Conservation (phyloP, 2,329 filamentous ascomycete genomes). For the Fusarium continuum region DNA sequence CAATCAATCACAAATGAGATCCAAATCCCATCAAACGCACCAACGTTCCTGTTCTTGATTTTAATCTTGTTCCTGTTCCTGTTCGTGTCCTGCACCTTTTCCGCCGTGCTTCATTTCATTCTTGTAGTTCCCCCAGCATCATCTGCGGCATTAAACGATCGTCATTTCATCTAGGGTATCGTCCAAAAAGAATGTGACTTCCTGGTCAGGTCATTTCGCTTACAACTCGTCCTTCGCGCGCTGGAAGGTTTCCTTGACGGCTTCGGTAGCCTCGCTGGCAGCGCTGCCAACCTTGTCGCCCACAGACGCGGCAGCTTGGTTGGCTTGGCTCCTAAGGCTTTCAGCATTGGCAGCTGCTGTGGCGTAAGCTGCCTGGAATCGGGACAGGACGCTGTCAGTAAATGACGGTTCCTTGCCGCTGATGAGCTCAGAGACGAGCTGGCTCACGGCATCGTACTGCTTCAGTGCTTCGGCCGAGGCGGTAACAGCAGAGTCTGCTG, state of each 20-base stretch:
- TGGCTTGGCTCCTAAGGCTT: slow-evolving; percentile 51
- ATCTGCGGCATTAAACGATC: slow-evolving; percentile 41
- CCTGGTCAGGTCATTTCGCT: slow-evolving; percentile 6
- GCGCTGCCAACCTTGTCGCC: slow-evolving; percentile 51
- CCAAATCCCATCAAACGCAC: slow-evolving; percentile 38
- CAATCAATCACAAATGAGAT: slow-evolving; percentile 30
- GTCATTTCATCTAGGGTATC: slow-evolving; percentile 45
- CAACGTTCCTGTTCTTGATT: slow-evolving; percentile 13
- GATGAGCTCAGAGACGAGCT: slow-evolving; percentile 79
- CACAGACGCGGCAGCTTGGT: slow-evolving; percentile 46
- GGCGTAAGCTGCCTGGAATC: slow-evolving; percentile 76
- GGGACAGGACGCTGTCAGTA: slow-evolving; percentile 79
- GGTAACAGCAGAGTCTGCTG: slow-evolving; percentile 65
- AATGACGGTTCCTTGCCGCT: slow-evolving; percentile 81
- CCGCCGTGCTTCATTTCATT: slow-evolving; percentile 15
- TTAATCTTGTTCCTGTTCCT: slow-evolving; percentile 15
- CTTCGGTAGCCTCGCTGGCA: slow-evolving; percentile 54
- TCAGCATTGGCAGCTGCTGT: slow-evolving; percentile 68
- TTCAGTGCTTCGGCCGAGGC: slow-evolving; percentile 68
- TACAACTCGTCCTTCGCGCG: slow-evolving; percentile 55
- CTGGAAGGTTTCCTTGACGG: slow-evolving; percentile 52
- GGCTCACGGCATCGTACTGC: slow-evolving; percentile 76
- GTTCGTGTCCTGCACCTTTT: slow-evolving; percentile 25
- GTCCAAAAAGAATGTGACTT: slow-evolving; percentile 41
- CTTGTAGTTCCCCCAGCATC: slow-evolving; percentile 14